Base-by-base conservation (phyloP, 2,329 filamentous ascomycete genomes). In the Cercospora berteroae region DNA sequence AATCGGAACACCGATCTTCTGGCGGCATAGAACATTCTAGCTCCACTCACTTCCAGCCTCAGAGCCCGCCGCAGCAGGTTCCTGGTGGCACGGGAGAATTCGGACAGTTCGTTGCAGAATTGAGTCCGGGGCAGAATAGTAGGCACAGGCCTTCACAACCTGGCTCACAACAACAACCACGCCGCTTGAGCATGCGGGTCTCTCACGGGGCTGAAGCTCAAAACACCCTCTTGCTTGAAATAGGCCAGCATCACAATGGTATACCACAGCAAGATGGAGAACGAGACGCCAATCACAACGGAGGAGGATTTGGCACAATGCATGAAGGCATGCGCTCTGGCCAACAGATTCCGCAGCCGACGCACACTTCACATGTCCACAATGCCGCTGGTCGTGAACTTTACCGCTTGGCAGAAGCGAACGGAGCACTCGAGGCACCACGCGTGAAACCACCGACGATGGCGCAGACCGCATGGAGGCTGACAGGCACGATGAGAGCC, bases 331-430 rank as follows among this genome's bases (percentile, higher is more conserved):
- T 73, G 18, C 64, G 69, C 3, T 70, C 67, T 10, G 70, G 67
- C 27, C 68, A 73, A 48, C 48, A 59, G 8, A 67, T 69, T 16
- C 50, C 65, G 63, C 67, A 64, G 52, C 69, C 72, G 10, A 73
- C 72, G 63, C 72, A 73, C 67, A 71, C 71, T 5, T 42, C 62
- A 3, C 71, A 74, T 36, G 60, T 71, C 9, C 72, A 72, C 59
- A 69, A 67, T 10, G 50, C 64, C 10, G 67, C 61, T 27, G 55
- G 39, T 29, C 50, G 33, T 48, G 65, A 48, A 39, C 60, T 63
- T 5, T 68, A 63, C 60, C 60, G 33, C 20, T 52, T 62, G 12
- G 25, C 60, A 52, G 52, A 67, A 42, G 31, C 55, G 20, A 68
- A 61, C 59, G 61, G 23, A 31, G 55, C 57, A 36, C 59, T 68